Evolutionary conservation across 805 yeast species (phyloP), one percentile per base, ranked within the genome.

Genomic region (Cyberlindnera saturnus): DNA sequence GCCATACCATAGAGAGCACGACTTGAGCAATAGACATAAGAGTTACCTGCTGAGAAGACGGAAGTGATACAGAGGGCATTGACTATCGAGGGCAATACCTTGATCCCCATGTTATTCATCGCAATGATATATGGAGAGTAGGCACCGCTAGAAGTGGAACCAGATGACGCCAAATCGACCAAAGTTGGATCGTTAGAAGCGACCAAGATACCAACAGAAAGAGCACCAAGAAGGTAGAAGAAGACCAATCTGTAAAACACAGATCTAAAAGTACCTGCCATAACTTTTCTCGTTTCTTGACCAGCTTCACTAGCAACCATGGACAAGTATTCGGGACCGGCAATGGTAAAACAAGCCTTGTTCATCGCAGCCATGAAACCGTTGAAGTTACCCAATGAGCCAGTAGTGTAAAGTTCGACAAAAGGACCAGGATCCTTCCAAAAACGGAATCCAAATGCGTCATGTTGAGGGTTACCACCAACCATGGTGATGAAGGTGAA

Each of bases 241-340:
- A 74, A 55, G 15, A 67, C 65, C 52, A 74, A 68, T 50, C 96
- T 71, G 55, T 70, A 70, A 46, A 85, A 77, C 19, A 86, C 87
- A 42, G 81, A 79, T 52, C 75, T 80, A 65, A 80, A 85, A 0
- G 95, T 93, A 29, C 70, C 71, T 8, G 90, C 86, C 59, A 87
- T 64, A 8, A 77, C 77, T 45, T 74, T 75, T 44, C 93, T 72
- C 10, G 95, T 90, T 56, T 79, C 72, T 40, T 72, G 68, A n/a
- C 86, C 79, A 15, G 82, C 74, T 61, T 87, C 96, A 39, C 90
- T 84, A 8, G 95, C 91, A 26, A 85, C 77, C 82, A 84, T 80
- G 3, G 89, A 74, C 32, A 87, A 76, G 53, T 83, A 83, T 62
- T 87, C 96, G 3, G 95, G 91, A 2, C 95, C 96, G 6, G 83